phyloP scores from a whole-genome alignment of 306 rosid species.

The cucumber (Cucumis sativus) region DNA sequence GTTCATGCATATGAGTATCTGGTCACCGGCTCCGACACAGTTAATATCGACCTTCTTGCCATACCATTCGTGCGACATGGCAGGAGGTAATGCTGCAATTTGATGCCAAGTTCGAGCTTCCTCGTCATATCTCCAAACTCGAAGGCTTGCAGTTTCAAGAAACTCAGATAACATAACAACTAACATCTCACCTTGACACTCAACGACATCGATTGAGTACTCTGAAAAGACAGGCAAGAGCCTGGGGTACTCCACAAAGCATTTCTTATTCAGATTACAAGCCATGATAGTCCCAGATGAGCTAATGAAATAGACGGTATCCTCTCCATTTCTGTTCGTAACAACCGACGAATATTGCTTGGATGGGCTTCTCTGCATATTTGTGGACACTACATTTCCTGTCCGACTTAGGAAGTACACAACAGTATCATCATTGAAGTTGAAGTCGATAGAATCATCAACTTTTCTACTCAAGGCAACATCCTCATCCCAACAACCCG shows the following conservation, averaged over 20 bases:
- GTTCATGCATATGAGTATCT: slow-evolving; percentile 65
- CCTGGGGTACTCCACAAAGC: slow-evolving; percentile 68
- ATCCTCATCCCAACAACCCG: slow-evolving; percentile 61
- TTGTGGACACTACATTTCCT: slow-evolving; percentile 76
- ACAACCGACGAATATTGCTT: slow-evolving; percentile 83
- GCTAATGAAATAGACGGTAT: slow-evolving; percentile 57
- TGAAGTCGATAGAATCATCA: slow-evolving; percentile 29
- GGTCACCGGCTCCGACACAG: slow-evolving; percentile 68
- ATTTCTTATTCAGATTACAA: slow-evolving; percentile 48
- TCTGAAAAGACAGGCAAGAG: slow-evolving; percentile 64
- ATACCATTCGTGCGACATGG: slow-evolving; percentile 82
- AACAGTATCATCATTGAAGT: slow-evolving; percentile 51
- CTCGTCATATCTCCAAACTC: slow-evolving; percentile 68
- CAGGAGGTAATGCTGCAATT: slow-evolving; percentile 73
- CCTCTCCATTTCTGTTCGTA: slow-evolving; percentile 39
- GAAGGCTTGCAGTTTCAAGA: slow-evolving; percentile 61
- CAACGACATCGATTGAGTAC: slow-evolving; percentile 82
- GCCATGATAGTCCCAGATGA: slow-evolving; percentile 61
- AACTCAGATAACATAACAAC: slow-evolving; percentile 75
- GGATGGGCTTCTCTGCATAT: slow-evolving; percentile 87
- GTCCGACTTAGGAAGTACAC: slow-evolving; percentile 80
- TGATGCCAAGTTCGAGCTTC: slow-evolving; percentile 53
- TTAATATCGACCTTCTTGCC: slow-evolving; percentile 86
- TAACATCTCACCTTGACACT: slow-evolving; percentile 59
- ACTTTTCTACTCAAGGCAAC: slow-evolving; percentile 26